A percentile compares a stretch with the other conserved stretches of the same genome.
phyloP scores from a whole-genome alignment of 1,284 basidiomycete genomes.

The Irpex sp. region DNA sequence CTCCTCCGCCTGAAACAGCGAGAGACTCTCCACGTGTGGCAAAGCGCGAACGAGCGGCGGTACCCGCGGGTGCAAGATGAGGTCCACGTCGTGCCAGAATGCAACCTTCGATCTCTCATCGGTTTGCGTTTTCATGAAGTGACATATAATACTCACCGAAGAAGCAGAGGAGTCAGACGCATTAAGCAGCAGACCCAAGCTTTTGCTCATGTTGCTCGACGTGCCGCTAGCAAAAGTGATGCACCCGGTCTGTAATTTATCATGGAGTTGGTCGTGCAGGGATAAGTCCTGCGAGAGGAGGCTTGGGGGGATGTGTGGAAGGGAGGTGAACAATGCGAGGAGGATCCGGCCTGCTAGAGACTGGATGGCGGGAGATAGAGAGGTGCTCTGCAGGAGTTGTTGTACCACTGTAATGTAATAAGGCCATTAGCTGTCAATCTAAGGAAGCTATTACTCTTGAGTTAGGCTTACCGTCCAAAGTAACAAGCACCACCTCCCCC shows the following conservation, averaged over 20 bases:
- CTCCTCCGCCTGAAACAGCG: slow-evolving; percentile 59
- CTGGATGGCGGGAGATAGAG: slow-evolving; percentile 48
- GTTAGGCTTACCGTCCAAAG: slow-evolving; percentile 56
- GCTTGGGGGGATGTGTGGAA: slow-evolving; percentile 54
- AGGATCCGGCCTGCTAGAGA: slow-evolving; percentile 58
- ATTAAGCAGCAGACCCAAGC: slow-evolving; percentile 45
- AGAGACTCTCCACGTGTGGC: slow-evolving; percentile 58
- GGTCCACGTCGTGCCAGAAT: slow-evolving; percentile 43
- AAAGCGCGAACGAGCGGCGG: slow-evolving; percentile 69
- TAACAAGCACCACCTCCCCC: slow-evolving; percentile 48
- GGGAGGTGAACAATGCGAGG: slow-evolving; percentile 49
- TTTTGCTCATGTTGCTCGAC: slow-evolving; percentile 54
- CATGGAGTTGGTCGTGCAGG: slow-evolving; percentile 42
- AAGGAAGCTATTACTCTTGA: not conserved
- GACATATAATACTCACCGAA: not conserved
- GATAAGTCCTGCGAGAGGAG: slow-evolving; percentile 50
- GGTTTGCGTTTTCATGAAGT: not conserved
- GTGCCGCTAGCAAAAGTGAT: slow-evolving; percentile 50
- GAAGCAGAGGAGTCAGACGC: slow-evolving; percentile 1
- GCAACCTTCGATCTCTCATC: slow-evolving; percentile 2
- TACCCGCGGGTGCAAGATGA: slow-evolving; percentile 71
- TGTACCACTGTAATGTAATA: slow-evolving; percentile 39
- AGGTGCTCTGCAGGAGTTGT: slow-evolving; percentile 43
- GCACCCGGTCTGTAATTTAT: slow-evolving; percentile 43
- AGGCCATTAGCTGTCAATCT: too few species aligned